Evolutionary conservation across 345 rosid species (phyloP).

Genomic region (Capsella bursapastoris): DNA sequence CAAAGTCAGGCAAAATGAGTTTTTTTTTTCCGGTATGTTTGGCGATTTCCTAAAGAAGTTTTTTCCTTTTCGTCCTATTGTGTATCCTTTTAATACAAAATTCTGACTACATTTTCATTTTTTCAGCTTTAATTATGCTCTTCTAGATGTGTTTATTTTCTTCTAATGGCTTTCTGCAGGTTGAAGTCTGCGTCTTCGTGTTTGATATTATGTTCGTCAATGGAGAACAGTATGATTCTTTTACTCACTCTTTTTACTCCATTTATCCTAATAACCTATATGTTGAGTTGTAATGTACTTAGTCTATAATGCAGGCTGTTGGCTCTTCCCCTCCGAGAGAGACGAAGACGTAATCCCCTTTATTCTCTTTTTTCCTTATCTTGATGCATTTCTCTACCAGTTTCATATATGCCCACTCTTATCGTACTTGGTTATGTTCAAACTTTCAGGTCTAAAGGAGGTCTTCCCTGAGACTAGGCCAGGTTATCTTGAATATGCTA

Average conservation of each 20-base stretch:
- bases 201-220: conserved; percentile 90
- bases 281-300: not conserved
- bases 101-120: not conserved
- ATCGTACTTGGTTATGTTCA: not conserved
- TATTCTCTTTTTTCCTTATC: conserved; percentile 27
- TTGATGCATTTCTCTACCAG: not conserved
- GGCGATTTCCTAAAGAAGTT: not conserved
- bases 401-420: not conserved
- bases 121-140: not conserved
- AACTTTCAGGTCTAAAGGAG: conserved; percentile 61
- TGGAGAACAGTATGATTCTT: conserved; percentile 70
- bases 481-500: conserved; percentile 72
- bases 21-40: not conserved
- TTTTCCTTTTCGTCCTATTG: not conserved
- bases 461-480: conserved; percentile 62
- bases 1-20: not conserved
- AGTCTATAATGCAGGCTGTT: conserved; percentile 58
- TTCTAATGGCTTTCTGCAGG: conserved; percentile 57
- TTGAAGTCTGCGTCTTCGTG: conserved; percentile 76
- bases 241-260: conserved; percentile 34
- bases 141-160: conserved; percentile 20
- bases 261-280: not conserved
- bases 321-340: conserved; percentile 64
- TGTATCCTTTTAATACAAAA: not conserved
- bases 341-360: conserved; percentile 61